A percentile compares a stretch with the other conserved stretches of the same genome.
phyloP scores from a whole-genome alignment of 352 stramenopile species.

The Phytopythium chamaehyphon region DNA sequence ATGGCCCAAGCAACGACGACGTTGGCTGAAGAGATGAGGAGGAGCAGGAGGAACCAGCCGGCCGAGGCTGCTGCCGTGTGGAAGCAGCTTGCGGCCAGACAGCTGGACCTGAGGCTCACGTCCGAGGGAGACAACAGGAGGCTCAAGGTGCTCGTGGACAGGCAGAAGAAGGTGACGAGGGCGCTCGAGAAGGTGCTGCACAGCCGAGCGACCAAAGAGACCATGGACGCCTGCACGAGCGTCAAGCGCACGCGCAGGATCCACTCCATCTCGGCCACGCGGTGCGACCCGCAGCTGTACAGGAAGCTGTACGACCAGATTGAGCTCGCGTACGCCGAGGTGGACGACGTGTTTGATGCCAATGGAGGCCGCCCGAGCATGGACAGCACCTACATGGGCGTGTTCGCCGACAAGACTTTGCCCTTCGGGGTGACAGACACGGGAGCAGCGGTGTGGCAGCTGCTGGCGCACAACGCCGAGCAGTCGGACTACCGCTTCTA shows the following conservation, averaged over 20 bases:
- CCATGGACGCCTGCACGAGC: constrained; percentile 23
- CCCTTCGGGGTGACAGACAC: constrained; percentile 36
- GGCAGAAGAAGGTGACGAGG: constrained; percentile 24
- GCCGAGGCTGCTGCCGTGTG: constrained; percentile 13
- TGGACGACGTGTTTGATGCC: constrained; percentile 21
- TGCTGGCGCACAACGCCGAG: constrained; percentile 30
- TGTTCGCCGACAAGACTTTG: constrained; percentile 41
- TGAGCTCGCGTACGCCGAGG: constrained; percentile 35
- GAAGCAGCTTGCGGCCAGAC: constrained; percentile 21
- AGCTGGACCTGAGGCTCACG: constrained; percentile 26
- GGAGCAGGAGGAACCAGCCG: not conserved
- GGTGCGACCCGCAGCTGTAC: constrained; percentile 25
- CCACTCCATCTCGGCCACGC: constrained; percentile 16
- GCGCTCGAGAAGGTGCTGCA: constrained; percentile 29
- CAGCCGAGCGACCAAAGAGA: constrained; percentile 23
- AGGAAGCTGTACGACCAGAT: constrained; percentile 24
- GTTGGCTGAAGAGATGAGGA: not conserved
- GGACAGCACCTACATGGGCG: constrained; percentile 19
- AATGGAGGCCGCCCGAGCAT: constrained; percentile 8
- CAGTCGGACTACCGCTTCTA: constrained; percentile 33
- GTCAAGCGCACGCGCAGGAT: constrained; percentile 24
- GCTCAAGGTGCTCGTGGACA: constrained; percentile 20
- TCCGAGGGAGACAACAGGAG: constrained; percentile 27
- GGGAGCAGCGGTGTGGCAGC: constrained; percentile 31
- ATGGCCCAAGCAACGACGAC: not conserved